Evolutionary conservation across 176 grass and related monocot genomes (phyloP).

Genomic region (Musa acuminata): DNA sequence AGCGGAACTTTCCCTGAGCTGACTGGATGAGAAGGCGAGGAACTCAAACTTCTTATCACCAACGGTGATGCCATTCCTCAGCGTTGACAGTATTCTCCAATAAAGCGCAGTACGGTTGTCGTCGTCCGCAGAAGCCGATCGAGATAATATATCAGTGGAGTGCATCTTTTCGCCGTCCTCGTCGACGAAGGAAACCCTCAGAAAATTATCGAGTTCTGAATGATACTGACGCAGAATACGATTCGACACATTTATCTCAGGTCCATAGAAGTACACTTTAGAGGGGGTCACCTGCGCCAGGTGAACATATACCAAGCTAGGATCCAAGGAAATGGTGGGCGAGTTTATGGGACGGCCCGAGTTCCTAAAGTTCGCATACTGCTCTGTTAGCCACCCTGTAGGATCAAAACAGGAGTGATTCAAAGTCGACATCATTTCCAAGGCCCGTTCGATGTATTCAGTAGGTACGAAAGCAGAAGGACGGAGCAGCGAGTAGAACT

Average conservation of each 20-base stretch:
- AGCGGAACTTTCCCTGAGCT: conserved; percentile 80
- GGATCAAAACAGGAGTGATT: conserved; percentile 65
- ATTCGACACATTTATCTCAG: conserved; percentile 90
- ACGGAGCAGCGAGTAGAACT: conserved; percentile 43
- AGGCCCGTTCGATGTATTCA: conserved; percentile 47
- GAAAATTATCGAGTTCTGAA: conserved; percentile 58
- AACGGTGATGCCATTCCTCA: conserved; percentile 63
- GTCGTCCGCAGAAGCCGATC: conserved; percentile 25
- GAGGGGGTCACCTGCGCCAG: conserved; percentile 80
- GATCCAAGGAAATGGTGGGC: conserved; percentile 38
- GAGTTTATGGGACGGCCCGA: conserved; percentile 14
- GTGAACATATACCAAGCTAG: conserved; percentile 69
- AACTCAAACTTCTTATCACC: conserved; percentile 81
- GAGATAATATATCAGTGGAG: conserved; percentile 57
- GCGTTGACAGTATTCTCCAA: conserved; percentile 51
- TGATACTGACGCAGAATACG: conserved; percentile 50
- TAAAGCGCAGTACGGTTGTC: conserved; percentile 44
- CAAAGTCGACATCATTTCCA: conserved; percentile 49
- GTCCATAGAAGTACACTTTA: conserved; percentile 82
- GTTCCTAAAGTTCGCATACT: conserved; percentile 33
- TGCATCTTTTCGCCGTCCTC: conserved; percentile 72
- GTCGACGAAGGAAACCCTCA: conserved; percentile 84
- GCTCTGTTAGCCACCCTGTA: conserved; percentile 37
- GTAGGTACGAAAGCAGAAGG: conserved; percentile 21
- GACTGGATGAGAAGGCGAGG: conserved; percentile 93